A percentile compares a stretch with the other conserved stretches of the same genome.
phyloP scores from a whole-genome alignment of 192 early-diverging fungal species.

The Diversispora epigaea region DNA sequence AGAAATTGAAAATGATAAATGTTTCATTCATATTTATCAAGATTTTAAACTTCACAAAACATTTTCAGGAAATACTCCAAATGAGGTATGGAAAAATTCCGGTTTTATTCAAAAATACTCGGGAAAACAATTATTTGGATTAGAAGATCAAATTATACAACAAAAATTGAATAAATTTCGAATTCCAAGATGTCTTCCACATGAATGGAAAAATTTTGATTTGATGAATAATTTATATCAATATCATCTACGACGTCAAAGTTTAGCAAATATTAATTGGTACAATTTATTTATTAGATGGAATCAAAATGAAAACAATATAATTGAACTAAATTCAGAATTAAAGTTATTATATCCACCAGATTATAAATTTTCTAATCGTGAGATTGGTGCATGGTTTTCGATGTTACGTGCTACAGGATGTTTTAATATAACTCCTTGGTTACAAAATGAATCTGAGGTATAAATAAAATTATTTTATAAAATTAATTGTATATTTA shows the following conservation, averaged over 20 bases:
- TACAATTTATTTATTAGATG: no score
- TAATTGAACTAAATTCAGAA: no score
- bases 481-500: no score
- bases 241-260: no score
- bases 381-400: neutral
- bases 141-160: neutral
- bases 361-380: neutral
- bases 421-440: neutral
- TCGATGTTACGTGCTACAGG: neutral
- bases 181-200: neutral
- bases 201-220: neutral
- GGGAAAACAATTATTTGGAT: conserved; percentile 13
- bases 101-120: neutral
- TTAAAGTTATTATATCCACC: neutral
- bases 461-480: no score
- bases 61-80: neutral
- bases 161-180: neutral
- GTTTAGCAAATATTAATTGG: no score
- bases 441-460: neutral
- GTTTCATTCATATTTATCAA: neutral
- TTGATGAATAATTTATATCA: no score
- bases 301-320: no score
- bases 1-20: no score
- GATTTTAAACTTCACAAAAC: neutral
- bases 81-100: neutral